phyloP scores from a whole-genome alignment of 2,329 filamentous ascomycete species.

The Monosporascus sp. region DNA sequence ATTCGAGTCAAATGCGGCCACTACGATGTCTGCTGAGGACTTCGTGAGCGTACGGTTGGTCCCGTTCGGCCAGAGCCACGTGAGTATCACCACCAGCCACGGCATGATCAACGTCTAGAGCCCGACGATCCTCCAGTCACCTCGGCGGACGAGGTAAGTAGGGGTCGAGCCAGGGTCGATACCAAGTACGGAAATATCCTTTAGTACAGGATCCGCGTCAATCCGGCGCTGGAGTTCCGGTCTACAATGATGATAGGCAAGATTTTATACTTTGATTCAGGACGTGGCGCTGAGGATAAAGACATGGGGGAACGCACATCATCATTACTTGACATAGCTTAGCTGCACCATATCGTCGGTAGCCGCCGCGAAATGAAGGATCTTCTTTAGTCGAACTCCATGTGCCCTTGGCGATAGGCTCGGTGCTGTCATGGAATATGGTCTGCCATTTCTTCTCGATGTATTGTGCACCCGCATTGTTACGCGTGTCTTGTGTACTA shows the following conservation, averaged over 20 bases:
- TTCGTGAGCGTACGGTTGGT: slow-evolving; percentile 6
- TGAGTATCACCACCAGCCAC: background rate
- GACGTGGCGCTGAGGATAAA: background rate
- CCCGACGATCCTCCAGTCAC: slow-evolving; percentile 3
- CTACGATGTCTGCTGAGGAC: slow-evolving; percentile 7
- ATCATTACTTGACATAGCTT: slow-evolving; percentile 25
- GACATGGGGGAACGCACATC: slow-evolving; percentile 10
- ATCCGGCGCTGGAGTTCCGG: slow-evolving; percentile 4
- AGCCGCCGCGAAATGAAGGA: slow-evolving; percentile 15
- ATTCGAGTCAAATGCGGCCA: slow-evolving; percentile 4
- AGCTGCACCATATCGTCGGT: slow-evolving; percentile 21
- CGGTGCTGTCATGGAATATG: slow-evolving; percentile 10
- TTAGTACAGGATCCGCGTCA: slow-evolving; percentile 3
- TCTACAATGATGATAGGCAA: no score
- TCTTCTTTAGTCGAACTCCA: slow-evolving; percentile 19
- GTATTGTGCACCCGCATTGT: slow-evolving; percentile 2
- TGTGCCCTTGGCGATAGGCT: slow-evolving; percentile 16
- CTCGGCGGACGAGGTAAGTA: slow-evolving; percentile 5
- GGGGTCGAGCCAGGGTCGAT: slow-evolving; percentile 6
- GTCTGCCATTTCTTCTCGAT: slow-evolving; percentile 11
- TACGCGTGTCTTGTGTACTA: background rate
- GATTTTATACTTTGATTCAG: background rate
- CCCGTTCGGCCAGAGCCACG: slow-evolving; percentile 5
- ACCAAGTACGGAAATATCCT: slow-evolving; percentile 6
- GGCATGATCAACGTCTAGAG: background rate